Evolutionary conservation across 208 protist species (phyloP).

Genomic region (Crithidia brevicula): DNA sequence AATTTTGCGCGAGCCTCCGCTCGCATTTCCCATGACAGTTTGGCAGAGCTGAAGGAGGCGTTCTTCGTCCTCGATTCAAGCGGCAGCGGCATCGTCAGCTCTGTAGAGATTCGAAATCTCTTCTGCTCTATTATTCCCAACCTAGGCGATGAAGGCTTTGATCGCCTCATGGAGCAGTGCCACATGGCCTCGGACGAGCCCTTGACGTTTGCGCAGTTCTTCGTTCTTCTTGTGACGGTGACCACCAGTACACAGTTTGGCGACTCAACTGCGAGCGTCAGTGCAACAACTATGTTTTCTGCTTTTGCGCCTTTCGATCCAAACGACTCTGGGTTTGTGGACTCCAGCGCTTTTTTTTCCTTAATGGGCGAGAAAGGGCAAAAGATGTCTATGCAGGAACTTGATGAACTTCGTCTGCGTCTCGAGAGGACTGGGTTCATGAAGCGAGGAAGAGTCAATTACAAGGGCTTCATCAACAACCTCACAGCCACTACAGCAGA

Average conservation of each 20-base stretch:
- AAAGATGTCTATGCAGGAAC: conserved; percentile 41
- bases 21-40: conserved; percentile 48
- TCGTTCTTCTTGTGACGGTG: conserved; percentile 37
- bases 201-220: conserved; percentile 76
- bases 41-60: conserved; percentile 64
- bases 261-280: conserved; percentile 3
- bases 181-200: conserved; percentile 36
- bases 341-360: conserved; percentile 50
- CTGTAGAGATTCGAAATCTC: conserved; percentile 38
- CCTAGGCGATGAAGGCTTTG: conserved; percentile 35
- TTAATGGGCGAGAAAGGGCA: conserved; percentile 61
- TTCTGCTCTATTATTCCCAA: conserved; percentile 33
- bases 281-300: conserved; percentile 19
- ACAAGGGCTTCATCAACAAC: conserved; percentile 54
- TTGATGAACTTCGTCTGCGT: conserved; percentile 41
- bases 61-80: conserved; percentile 58
- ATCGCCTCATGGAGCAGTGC: conserved; percentile 34
- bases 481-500: conserved; percentile 20
- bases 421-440: conserved; percentile 48
- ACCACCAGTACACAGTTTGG: conserved; percentile 4
- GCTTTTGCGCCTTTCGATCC: conserved; percentile 57
- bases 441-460: conserved; percentile 57
- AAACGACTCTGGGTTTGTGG: conserved; percentile 51
- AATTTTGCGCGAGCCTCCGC: conserved; percentile 8
- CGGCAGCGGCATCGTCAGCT: conserved; percentile 45